A percentile compares a stretch with the other conserved stretches of the same genome.
These are phyloP conservation scores for Pseudotsuga menziesii DNA, from an alignment of 75 land plant species.

Conservation along the genomic window DNA sequence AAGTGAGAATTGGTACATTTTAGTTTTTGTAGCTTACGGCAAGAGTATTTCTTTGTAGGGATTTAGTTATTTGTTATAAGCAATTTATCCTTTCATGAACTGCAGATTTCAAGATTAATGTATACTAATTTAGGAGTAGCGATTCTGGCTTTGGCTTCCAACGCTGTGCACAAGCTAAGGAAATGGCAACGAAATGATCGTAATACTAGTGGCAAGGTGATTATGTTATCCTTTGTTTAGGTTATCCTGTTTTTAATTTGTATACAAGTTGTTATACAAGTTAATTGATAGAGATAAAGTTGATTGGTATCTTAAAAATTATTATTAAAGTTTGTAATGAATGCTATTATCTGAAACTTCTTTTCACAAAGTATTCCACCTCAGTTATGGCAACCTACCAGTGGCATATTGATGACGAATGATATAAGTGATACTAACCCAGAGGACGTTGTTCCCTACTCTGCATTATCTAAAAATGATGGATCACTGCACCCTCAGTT, in stretches of 20 bases:
- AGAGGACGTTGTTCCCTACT: too few species aligned
- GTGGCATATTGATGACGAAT: too few species aligned
- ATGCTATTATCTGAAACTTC: not conserved
- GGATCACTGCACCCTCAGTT: too few species aligned
- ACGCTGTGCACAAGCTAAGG: constrained; percentile 63
- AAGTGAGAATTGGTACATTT: too few species aligned
- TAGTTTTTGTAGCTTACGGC: too few species aligned
- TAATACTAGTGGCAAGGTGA: constrained; percentile 54
- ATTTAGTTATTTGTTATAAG: not conserved
- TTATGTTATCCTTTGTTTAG: not conserved
- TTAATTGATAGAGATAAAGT: not conserved
- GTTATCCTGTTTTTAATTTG: not conserved
- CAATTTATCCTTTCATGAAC: not conserved
- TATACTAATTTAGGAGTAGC: constrained; percentile 63
- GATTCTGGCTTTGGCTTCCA: constrained; percentile 62
- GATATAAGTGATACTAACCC: too few species aligned
- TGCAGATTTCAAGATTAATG: constrained; percentile 60
- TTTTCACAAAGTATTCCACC: too few species aligned
- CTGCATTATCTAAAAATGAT: too few species aligned
- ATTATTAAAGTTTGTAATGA: not conserved
- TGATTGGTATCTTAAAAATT: not conserved
- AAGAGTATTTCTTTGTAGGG: too few species aligned
- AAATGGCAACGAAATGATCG: constrained; percentile 62
- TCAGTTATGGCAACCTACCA: too few species aligned
- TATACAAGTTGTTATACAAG: not conserved